Conservation (phyloP, 768 basidiomycete genomes). For the Collybiopsis confluens region DNA sequence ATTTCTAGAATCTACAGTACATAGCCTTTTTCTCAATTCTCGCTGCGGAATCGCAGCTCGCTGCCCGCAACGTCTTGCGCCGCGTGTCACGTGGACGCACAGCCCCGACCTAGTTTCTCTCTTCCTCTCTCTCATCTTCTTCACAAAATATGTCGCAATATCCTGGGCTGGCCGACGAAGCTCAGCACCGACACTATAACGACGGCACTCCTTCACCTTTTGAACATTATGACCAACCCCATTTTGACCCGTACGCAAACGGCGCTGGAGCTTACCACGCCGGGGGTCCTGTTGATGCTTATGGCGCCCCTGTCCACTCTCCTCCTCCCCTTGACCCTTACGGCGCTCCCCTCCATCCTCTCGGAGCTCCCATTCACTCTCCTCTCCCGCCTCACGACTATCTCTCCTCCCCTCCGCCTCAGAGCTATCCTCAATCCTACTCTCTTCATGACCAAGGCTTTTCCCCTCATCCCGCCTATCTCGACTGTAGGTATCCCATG, state of each 20-base stretch:
- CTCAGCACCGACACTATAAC: slow-evolving; percentile 58
- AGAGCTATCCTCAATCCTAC: slow-evolving; percentile 9
- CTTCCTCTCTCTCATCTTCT: too few relatives aligned
- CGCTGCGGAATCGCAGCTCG: too few relatives aligned
- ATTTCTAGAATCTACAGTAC: too few relatives aligned
- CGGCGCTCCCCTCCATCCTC: slow-evolving; percentile 11
- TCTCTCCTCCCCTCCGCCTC: slow-evolving; percentile 9
- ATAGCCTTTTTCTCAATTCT: too few relatives aligned
- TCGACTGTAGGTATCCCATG: slow-evolving; percentile 36
- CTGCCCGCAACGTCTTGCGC: too few relatives aligned
- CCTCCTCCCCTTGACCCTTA: slow-evolving; percentile 21
- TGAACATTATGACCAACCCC: slow-evolving; percentile 32
- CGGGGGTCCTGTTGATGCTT: slow-evolving; percentile 7
- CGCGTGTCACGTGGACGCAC: too few relatives aligned
- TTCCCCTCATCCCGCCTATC: slow-evolving; percentile 10
- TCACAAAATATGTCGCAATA: slow-evolving; percentile 27
- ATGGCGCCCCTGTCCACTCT: slow-evolving; percentile 19
- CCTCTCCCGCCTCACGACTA: slow-evolving; percentile 5
- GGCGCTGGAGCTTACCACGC: slow-evolving; percentile 15
- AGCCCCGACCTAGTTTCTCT: too few relatives aligned
- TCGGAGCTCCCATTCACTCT: slow-evolving; percentile 6
- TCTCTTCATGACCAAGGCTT: slow-evolving; percentile 17
- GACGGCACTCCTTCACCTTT: slow-evolving; percentile 48
- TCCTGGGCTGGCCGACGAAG: slow-evolving; percentile 55
- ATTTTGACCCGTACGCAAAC: slow-evolving; percentile 19